phyloP scores from a whole-genome alignment of 257 asterid genomes.

The Nemophila menziesii region DNA sequence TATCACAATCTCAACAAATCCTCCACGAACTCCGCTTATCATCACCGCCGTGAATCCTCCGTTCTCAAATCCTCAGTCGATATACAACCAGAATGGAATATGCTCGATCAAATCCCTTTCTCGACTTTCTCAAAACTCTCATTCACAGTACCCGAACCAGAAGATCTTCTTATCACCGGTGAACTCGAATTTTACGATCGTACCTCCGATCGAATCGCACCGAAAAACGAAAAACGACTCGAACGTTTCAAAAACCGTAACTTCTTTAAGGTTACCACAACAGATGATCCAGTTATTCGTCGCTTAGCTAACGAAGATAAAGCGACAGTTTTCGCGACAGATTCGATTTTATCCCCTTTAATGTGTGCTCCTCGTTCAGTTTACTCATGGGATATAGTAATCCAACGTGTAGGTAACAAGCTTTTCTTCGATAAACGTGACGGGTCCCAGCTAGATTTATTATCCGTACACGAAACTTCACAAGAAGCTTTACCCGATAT shows the following conservation, averaged over 20 bases:
- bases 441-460: constrained; percentile 84
- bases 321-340: constrained; percentile 91
- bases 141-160: constrained; percentile 73
- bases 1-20: constrained; percentile 58
- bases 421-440: constrained; percentile 87
- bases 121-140: constrained; percentile 83
- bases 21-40: constrained; percentile 14
- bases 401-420: constrained; percentile 91
- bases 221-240: constrained; percentile 53
- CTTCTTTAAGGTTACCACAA: constrained; percentile 85
- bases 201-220: constrained; percentile 75
- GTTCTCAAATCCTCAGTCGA: constrained; percentile 87
- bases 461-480: constrained; percentile 85
- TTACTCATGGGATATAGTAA: constrained; percentile 91
- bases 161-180: constrained; percentile 74
- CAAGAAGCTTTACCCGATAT: constrained; percentile 94
- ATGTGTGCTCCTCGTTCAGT: constrained; percentile 96
- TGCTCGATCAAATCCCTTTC: constrained; percentile 96
- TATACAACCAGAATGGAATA: constrained; percentile 98
- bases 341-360: constrained; percentile 60
- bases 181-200: constrained; percentile 83
- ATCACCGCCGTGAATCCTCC: constrained; percentile 65
- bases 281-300: constrained; percentile 90
- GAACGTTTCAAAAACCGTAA: constrained; percentile 84
- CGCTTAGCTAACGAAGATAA: constrained; percentile 94